Evolutionary conservation across 108 stramenopile genomes (phyloP), one percentile per base, ranked within the genome.

Genomic region (Seminavis robusta): DNA sequence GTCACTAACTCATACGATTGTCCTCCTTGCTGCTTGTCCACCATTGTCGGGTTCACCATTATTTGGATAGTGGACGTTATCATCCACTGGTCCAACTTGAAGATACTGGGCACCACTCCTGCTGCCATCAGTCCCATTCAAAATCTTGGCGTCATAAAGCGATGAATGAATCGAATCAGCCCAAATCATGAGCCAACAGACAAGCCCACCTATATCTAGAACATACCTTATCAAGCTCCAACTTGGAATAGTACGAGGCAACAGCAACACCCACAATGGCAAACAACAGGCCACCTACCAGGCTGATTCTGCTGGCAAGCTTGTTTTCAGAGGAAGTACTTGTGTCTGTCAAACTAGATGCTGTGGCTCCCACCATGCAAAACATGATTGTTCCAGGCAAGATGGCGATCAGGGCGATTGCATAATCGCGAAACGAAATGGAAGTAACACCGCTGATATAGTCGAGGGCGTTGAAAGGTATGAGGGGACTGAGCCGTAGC

Each of bases 381-480:
- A 74, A 76, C 7, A 80, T 28, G 0, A 86, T 41, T 16, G 79
- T 74, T 9, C 85, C 85, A 2, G 85, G 85, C 26, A 86, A 26
- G 3, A 86, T 64, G 4, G 68, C 84, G 25, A 83, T 8, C 52
- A 86, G 29, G 5, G 84, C 71, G 4, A 74, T 2, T 0, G 39
- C 19, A 33, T 83, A 86, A 43, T 73, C 47, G 51, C 38, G 47
- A 9, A 82, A 33, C 24, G 57, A 44, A n/a, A 83, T 74, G 1
- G 64, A 47, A 0, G 84, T 86, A 19, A 79, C 56, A 0, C 84
- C 84, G 21, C 69, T 79, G 28, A 86, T 73, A 58, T 86, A 86
- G 46, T 86, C 79, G 47, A 86, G 55, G 15, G 70, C 73, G 52
- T 86, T 86, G 66, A 73, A 86, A 4, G 84, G 84, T 32, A 86